Base-by-base conservation (phyloP, 106 monocot species). In the Acorus gramineus region DNA sequence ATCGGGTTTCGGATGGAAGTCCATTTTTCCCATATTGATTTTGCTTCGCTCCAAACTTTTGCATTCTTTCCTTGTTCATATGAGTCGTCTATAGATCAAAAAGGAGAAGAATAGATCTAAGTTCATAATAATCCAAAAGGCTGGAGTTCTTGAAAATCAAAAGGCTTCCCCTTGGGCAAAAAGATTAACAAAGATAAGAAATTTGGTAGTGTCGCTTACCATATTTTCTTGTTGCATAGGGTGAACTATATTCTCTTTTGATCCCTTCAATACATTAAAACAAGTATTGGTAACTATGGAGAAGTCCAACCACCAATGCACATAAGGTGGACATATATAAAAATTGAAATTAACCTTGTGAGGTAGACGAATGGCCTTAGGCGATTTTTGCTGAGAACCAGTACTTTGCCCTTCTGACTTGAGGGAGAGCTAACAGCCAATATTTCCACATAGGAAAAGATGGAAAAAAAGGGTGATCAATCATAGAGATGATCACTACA, bases 381-480 rank as follows among this genome's bases (percentile, higher is more conserved):
- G 51, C 44, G 12, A 50, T 14, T 10, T 58, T 9, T 42, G 8
- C 65, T 52, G 55, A 47, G 47, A 67, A 50, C 50, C 14, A 57
- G 42, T 42, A 47, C 45, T n/a, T 46, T 56, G 65, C 14, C 50
- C 69, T 66, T 60, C 75, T 46, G 75, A 57, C 52, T 62, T 51
- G 7, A 80, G 60, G 61, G 71, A 56, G 28, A 80, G 71, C 80
- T 80, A 45, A 7, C 7, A 67, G 10, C 46, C 53, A 53, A 66
- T 28, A 28, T 28, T 28, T 28, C 28, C 28, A 52, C 8, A 66
- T 4, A 55, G 42, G 7, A 53, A 5, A 11, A 66, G 11, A 42
- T 44, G 44, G 6, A 44, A 9, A 7, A 65, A 28, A 7, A 14
- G 12, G 42, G 52, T 2, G 28, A 28, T 28, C 28, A 28, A 28